Evolutionary conservation across 2,329 filamentous ascomycete genomes (phyloP).

Genomic region (Ascochyta pisi): DNA sequence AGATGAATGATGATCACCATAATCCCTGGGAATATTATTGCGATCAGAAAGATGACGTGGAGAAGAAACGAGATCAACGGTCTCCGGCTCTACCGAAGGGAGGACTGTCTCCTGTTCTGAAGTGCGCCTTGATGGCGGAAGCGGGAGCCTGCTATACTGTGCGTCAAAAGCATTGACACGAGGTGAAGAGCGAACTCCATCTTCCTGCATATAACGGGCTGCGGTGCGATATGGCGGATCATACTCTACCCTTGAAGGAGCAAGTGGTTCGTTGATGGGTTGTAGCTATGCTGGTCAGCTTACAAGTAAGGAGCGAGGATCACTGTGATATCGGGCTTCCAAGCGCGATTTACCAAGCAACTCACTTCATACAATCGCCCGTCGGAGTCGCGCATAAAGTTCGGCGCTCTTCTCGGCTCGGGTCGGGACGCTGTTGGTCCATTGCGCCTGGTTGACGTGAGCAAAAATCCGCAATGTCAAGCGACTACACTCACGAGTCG

Average conservation of each 20-base stretch:
- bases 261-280: slow-evolving; percentile 31
- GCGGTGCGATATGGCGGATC: slow-evolving; percentile 16
- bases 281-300: slow-evolving; percentile 41
- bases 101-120: slow-evolving; percentile 44
- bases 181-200: slow-evolving; percentile 19
- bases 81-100: slow-evolving; percentile 45
- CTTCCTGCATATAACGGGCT: slow-evolving; percentile 20
- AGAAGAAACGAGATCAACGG: slow-evolving; percentile 27
- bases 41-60: slow-evolving; percentile 17
- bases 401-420: slow-evolving; percentile 19
- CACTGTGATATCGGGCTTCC: slow-evolving; percentile 21
- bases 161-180: slow-evolving; percentile 24
- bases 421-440: slow-evolving; percentile 20
- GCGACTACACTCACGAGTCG: slow-evolving; percentile 27
- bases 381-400: slow-evolving; percentile 34
- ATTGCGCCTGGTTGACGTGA: slow-evolving; percentile 26
- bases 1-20: slow-evolving; percentile 18
- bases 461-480: slow-evolving; percentile 1
- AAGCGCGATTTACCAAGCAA: slow-evolving; percentile 22
- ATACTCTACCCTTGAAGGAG: slow-evolving; percentile 25
- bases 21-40: slow-evolving; percentile 11
- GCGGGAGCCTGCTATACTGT: slow-evolving; percentile 18
- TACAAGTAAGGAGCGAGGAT: not conserved
- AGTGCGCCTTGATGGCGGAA: slow-evolving; percentile 26
- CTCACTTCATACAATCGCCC: slow-evolving; percentile 47